A percentile compares a stretch with the other conserved stretches of the same genome.
These are phyloP conservation scores for Podospora sp. DNA, from an alignment of 495 filamentous ascomycete genomes.

Conservation along the genomic window DNA sequence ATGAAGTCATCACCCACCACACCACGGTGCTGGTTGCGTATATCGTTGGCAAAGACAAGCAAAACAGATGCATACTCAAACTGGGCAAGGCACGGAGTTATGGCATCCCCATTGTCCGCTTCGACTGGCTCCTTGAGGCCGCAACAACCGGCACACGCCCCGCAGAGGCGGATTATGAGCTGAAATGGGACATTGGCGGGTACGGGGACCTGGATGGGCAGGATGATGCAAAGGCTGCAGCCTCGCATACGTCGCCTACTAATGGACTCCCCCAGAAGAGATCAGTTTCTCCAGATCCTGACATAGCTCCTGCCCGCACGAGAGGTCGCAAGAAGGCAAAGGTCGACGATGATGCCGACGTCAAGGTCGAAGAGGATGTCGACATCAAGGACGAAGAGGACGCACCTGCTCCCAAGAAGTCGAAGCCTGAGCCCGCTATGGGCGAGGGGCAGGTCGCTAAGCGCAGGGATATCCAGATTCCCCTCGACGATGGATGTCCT, in stretches of 20 bases:
- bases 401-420: constrained; percentile 9
- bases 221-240: constrained; percentile 2
- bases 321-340: constrained; percentile 34
- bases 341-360: constrained; percentile 31
- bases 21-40: constrained; percentile 66
- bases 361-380: constrained; percentile 24
- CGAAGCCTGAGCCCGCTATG: constrained; percentile 33
- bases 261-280: constrained; percentile 27
- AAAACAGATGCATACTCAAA: no score
- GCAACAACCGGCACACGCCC: constrained; percentile 45
- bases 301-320: constrained; percentile 13
- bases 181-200: background rate
- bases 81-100: constrained; percentile 45
- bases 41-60: constrained; percentile 52
- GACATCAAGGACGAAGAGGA: constrained; percentile 10
- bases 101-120: constrained; percentile 58
- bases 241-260: constrained; percentile 4
- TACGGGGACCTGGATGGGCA: no score
- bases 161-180: constrained; percentile 28
- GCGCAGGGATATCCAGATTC: constrained; percentile 48
- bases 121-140: constrained; percentile 65
- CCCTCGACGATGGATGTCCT: constrained; percentile 47
- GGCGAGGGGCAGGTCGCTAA: constrained; percentile 49
- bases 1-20: constrained; percentile 45
- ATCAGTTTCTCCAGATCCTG: constrained; percentile 19